phyloP scores from a whole-genome alignment of 495 filamentous ascomycete species.

The Penicillium antarcticum region DNA sequence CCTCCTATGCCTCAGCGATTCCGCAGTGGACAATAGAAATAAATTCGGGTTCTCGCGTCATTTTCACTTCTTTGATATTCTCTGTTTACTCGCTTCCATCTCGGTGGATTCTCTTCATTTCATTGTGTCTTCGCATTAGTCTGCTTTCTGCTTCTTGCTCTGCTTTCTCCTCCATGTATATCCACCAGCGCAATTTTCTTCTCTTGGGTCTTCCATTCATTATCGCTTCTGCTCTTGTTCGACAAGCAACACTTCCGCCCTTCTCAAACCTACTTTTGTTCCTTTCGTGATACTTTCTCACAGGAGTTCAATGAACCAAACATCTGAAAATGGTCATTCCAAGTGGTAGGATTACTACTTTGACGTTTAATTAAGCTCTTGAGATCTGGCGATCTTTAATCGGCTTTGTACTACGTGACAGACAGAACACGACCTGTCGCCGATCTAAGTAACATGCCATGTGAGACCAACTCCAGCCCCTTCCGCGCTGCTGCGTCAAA shows the following conservation, averaged over 20 bases:
- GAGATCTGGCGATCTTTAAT: too few species aligned
- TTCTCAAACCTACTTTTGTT: too few species aligned
- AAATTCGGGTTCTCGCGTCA: neutral
- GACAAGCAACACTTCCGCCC: neutral
- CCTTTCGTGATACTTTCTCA: too few species aligned
- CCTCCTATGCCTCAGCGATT: conserved; percentile 35
- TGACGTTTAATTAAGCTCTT: too few species aligned
- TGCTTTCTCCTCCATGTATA: conserved; percentile 11
- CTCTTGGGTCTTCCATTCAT: neutral
- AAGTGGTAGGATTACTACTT: too few species aligned
- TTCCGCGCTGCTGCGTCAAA: neutral
- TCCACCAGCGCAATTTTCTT: conserved; percentile 19
- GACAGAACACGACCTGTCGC: too few species aligned
- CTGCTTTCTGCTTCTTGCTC: neutral
- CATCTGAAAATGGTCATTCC: too few species aligned
- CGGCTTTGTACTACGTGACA: too few species aligned
- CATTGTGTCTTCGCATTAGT: neutral
- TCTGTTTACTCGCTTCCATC: neutral
- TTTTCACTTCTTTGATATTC: conserved; percentile 1
- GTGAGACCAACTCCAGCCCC: too few species aligned
- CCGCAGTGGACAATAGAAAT: conserved; percentile 15
- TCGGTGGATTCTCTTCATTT: neutral
- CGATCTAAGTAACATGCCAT: too few species aligned
- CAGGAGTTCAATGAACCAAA: too few species aligned
- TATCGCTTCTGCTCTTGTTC: neutral